Base-by-base conservation (phyloP, 176 grass and related monocot genomes). In the Carex pumila region DNA sequence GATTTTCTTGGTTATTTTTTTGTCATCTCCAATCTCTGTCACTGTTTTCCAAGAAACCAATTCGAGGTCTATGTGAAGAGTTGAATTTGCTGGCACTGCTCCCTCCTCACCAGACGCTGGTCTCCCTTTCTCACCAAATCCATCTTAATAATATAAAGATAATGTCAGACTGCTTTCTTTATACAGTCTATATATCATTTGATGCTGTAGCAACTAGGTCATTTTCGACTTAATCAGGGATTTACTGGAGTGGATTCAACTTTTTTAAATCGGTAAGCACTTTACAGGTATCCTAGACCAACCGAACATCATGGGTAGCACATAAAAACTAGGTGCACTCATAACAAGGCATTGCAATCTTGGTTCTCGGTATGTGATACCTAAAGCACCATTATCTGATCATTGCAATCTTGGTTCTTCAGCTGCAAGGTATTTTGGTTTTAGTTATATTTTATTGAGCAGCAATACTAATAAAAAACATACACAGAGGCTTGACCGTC, bases 1-100 rank as follows among this genome's bases (percentile, higher is more conserved):
- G 83, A 99, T 91, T 75, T 94, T 99, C 59, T 96, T 99, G 30
- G 95, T 88, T 34, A 99, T 99, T 90, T 99, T 96, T 81, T 94
- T 94, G 86, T 95, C 91, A 79, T 96, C 97, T 15, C 97, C 93
- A 68, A 99, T 96, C 83, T 99, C 89, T 54, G 97, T 94, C 72
- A 96, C 97, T 3, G 91, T 91, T 89, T 99, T 99, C 91, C 91
- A 99, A 53, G 97, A 99, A 78, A 96, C 79, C 71, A 99, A 85
- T 65, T 99, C 88, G 61, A 99, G 93, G 43, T 99, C 88, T 37
- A 96, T 75, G 60, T 52, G 21, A 84, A 99, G 84, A 67, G 19
- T 59, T 21, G 88, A 84, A 85, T 99, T 99, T 84, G 93, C 92
- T 49, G 91, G 91, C 41, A 96, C 87, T 19, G 61, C 88, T 70